These are phyloP conservation scores for Cucurbita argyrosperma DNA, from an alignment of 306 rosid genomes.

Conservation along the genomic window DNA sequence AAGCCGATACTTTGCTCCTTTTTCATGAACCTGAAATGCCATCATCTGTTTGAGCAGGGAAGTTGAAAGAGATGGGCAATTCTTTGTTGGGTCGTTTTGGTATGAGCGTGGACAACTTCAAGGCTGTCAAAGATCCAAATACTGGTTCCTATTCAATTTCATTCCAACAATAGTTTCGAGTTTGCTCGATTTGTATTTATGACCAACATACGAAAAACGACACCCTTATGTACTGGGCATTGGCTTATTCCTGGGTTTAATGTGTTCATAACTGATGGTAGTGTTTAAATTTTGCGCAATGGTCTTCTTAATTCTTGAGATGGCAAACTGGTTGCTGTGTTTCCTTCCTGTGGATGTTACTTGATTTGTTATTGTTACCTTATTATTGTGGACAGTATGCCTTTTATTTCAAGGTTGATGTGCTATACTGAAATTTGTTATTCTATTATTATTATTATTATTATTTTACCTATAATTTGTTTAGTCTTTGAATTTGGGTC, in stretches of 20 bases:
- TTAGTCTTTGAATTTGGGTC: too few relatives aligned
- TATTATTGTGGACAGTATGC: not conserved
- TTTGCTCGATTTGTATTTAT: not conserved
- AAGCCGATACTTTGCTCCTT: not conserved
- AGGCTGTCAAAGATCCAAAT: slow-evolving; percentile 80
- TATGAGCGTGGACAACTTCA: slow-evolving; percentile 79
- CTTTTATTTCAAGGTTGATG: not conserved
- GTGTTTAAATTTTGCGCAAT: not conserved
- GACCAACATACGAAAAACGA: not conserved
- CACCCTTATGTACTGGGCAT: not conserved
- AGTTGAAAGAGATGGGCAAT: slow-evolving; percentile 87
- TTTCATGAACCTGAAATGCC: not conserved
- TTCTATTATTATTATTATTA: not conserved
- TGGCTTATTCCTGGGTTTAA: not conserved
- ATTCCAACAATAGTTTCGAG: slow-evolving; percentile 37
- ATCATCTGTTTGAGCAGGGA: slow-evolving; percentile 26
- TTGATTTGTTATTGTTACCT: not conserved
- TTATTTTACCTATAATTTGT: too few relatives aligned
- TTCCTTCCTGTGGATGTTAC: not conserved
- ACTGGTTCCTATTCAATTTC: slow-evolving; percentile 80
- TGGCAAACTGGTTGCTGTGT: not conserved
- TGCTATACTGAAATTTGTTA: not conserved
- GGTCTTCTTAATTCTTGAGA: not conserved
- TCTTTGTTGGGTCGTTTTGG: slow-evolving; percentile 86
- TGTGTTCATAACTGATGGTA: not conserved